These are phyloP conservation scores for Lathyrus aphaca DNA, from an alignment of 306 rosid genomes.

Conservation along the genomic window DNA sequence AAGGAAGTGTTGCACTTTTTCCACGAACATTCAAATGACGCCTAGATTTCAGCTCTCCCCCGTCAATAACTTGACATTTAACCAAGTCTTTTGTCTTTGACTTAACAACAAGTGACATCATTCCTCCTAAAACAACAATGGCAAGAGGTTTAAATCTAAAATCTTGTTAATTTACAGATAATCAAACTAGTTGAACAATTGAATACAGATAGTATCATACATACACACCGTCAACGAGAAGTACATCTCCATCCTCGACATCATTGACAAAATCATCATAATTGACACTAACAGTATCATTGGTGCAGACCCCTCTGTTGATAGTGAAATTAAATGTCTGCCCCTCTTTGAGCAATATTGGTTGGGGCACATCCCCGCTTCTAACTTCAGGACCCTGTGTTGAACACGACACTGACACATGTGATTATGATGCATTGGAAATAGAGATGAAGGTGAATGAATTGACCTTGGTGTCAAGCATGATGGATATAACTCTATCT, in stretches of 20 bases:
- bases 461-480: conserved; percentile 93
- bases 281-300: conserved; percentile 86
- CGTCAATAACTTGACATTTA: conserved; percentile 84
- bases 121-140: conserved; percentile 71
- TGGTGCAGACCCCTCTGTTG: conserved; percentile 74
- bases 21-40: conserved; percentile 97
- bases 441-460: background rate
- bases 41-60: conserved; percentile 94
- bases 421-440: no score
- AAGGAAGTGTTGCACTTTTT: conserved; percentile 96
- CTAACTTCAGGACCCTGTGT: conserved; percentile 96
- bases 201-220: conserved; percentile 17
- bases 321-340: conserved; percentile 86
- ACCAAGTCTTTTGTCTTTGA: conserved; percentile 76
- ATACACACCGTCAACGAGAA: conserved; percentile 85
- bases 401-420: background rate
- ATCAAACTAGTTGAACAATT: conserved; percentile 18
- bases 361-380: conserved; percentile 84
- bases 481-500: conserved; percentile 80
- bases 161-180: conserved; percentile 15
- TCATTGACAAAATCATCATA: conserved; percentile 90
- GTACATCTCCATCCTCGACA: conserved; percentile 83
- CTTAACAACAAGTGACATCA: conserved; percentile 90
- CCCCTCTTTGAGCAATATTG: conserved; percentile 73
- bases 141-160: conserved; percentile 15